Evolutionary conservation across 1,284 basidiomycete species (phyloP), one percentile per base, ranked within the genome.

Genomic region (Ganoderma sinense): DNA sequence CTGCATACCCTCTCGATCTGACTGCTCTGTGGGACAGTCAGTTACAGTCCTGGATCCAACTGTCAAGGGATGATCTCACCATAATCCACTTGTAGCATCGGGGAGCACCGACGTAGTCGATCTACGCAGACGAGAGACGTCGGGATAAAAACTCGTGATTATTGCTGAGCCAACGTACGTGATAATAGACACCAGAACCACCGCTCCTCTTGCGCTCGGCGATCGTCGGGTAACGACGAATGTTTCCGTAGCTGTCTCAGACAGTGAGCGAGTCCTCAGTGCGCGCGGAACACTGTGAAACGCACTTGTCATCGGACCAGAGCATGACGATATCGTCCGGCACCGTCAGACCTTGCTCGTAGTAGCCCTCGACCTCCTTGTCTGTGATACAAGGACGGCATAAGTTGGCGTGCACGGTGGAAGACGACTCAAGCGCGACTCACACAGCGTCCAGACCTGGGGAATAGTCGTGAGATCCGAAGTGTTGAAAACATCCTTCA

Each of bases 291-390:
- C 29, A 7, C 16, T 18, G n/a, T n/a, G 48, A 31, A 2, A 69
- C 85, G 51, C 64, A 88, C 88, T 89, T 89, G 75, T 90, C 89
- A 71, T 90, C 89, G 1, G 87, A 80, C 89, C 89, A 91, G 31
- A 91, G 80, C 14, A 90, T 78, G 18, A 86, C 85, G 26, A 91
- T 83, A 74, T 88, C 87, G 62, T 89, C 88, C 0, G 85, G 85
- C 7, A 88, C 84, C 23, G 81, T 80, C 80, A 91, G 81, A 4
- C 89, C 89, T 69, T 87, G 83, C 61, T 89, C 88, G 75, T 89
- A 92, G 77, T 91, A 92, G 0, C 86, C 88, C 75, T 90, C 86
- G 26, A 92, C 91, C 74, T 92, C 90, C 77, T 91, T 90, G 75
- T 87, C 86, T 87, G 65, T 63, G 13, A 29, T 20, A 2, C 45